Evolutionary conservation across 2,329 filamentous ascomycete genomes (phyloP).

Genomic region (Phaeosphaeriaceae sp.): DNA sequence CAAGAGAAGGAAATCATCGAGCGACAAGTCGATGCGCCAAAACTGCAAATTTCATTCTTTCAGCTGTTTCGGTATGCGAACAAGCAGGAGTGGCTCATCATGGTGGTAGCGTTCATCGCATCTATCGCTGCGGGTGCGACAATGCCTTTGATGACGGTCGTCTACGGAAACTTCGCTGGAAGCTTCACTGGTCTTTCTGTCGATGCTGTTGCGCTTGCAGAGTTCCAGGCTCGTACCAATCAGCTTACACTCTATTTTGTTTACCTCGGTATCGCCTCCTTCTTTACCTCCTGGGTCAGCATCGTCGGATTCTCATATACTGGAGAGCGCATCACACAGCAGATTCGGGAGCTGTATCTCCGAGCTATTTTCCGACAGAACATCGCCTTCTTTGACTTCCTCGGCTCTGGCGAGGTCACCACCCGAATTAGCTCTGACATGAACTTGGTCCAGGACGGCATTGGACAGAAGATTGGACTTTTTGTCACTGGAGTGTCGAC

Average conservation of each 20-base stretch:
- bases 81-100: slow-evolving; percentile 50
- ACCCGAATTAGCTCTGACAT: slow-evolving; percentile 96
- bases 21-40: slow-evolving; percentile 52
- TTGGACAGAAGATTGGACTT: slow-evolving; percentile 57
- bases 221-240: slow-evolving; percentile 41
- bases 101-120: slow-evolving; percentile 65
- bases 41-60: slow-evolving; percentile 54
- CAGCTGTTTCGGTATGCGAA: slow-evolving; percentile 57
- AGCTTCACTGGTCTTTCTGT: slow-evolving; percentile 47
- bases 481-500: slow-evolving; percentile 44
- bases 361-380: slow-evolving; percentile 57
- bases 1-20: slow-evolving; percentile 47
- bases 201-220: slow-evolving; percentile 30
- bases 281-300: slow-evolving; percentile 75
- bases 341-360: slow-evolving; percentile 68
- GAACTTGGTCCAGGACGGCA: slow-evolving; percentile 91
- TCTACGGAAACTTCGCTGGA: slow-evolving; percentile 50
- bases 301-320: slow-evolving; percentile 87
- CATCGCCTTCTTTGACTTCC: slow-evolving; percentile 70
- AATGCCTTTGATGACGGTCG: slow-evolving; percentile 74
- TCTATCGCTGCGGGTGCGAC: slow-evolving; percentile 78
- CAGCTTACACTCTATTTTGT: slow-evolving; percentile 48
- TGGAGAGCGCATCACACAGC: slow-evolving; percentile 57
- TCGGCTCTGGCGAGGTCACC: slow-evolving; percentile 93
- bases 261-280: slow-evolving; percentile 47